Base-by-base conservation (phyloP, 352 stramenopile species). In the Pythium aquatile region DNA sequence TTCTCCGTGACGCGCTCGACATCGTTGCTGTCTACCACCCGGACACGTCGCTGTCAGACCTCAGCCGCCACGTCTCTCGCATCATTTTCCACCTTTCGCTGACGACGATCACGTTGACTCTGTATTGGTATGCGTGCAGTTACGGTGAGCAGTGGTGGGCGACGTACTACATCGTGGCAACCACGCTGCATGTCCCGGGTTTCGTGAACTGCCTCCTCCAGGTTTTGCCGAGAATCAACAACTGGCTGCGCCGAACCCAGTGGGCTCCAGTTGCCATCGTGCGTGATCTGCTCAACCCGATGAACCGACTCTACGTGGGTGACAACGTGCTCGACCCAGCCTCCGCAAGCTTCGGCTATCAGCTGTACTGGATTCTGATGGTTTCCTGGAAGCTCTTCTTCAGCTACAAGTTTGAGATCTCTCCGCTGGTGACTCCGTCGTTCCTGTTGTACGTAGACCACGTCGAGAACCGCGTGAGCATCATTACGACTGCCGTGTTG, bases 341-440 rank as follows among this genome's bases (percentile, higher is more conserved):
- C 40, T 90, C 81, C 5, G 84, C 91, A 65, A 97, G 91, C 58
- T 52, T 92, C 5, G 83, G 77, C 8, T 99, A 99, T 72, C 83
- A 98, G 54, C 79, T 98, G 47, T 99, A 98, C 61, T 99, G 97
- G 97, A 58, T 81, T 5, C 96, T 91, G 11, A 85, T 99, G 66
- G 79, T 99, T 26, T 74, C 79, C 29, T 99, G 93, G 93, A 99
- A 99, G 74, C 67, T 99, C 6, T 98, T 94, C 69, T 99, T 99
- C 73, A 98, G 94, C 58, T 99, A 99, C 79, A 90, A 98, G 67
- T 99, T 99, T 72, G 95, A 99, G 70, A 98, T 99, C 13, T 95
- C 91, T 29, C 94, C 93, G 33, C 93, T 99, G 55, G 94, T 99
- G 26, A 85, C 97, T 2, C 97, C 97, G 16, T 96, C 91, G 8